Evolutionary conservation across 139 green algal species (phyloP).

Genomic region (Nannochloris sp.): DNA sequence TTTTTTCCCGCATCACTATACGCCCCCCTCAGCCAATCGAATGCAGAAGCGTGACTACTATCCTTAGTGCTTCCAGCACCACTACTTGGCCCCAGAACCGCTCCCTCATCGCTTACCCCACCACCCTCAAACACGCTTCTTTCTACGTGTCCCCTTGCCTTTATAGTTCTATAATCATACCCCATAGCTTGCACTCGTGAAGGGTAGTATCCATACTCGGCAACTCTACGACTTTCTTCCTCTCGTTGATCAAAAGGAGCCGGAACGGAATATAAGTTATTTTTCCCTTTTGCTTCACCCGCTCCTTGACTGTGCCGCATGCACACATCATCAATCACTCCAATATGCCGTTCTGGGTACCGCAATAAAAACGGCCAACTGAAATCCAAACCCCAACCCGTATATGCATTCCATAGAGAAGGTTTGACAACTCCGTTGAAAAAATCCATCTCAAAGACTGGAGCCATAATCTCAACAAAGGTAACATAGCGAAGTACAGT

Average conservation of each 20-base stretch:
- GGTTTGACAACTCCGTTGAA: conserved; percentile 21
- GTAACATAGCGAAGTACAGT: conserved; percentile 19
- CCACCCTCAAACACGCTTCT: not conserved
- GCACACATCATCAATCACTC: conserved; percentile 35
- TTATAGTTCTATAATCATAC: conserved; percentile 10
- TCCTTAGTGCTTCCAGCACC: conserved; percentile 7
- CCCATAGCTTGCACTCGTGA: not conserved
- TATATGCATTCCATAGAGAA: conserved; percentile 17
- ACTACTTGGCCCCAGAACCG: not conserved
- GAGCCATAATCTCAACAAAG: conserved; percentile 38
- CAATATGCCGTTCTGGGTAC: conserved; percentile 23
- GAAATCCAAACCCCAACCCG: conserved; percentile 24
- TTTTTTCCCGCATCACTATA: not conserved
- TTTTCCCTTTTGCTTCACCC: not conserved
- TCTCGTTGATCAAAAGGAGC: not conserved
- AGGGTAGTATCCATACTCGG: conserved; percentile 15
- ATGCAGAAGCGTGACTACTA: conserved; percentile 11
- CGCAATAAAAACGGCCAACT: conserved; percentile 27
- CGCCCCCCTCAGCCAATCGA: not conserved
- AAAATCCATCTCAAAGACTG: conserved; percentile 27
- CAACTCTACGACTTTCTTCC: conserved; percentile 14
- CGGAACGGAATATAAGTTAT: not conserved
- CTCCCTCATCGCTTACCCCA: not conserved
- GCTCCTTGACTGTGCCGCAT: conserved; percentile 15
- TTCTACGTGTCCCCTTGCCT: conserved; percentile 7